A percentile compares a stretch with the other conserved stretches of the same genome.
These are phyloP conservation scores for Sanghuangporus baumii DNA, from an alignment of 1,284 basidiomycete genomes.

Conservation along the genomic window DNA sequence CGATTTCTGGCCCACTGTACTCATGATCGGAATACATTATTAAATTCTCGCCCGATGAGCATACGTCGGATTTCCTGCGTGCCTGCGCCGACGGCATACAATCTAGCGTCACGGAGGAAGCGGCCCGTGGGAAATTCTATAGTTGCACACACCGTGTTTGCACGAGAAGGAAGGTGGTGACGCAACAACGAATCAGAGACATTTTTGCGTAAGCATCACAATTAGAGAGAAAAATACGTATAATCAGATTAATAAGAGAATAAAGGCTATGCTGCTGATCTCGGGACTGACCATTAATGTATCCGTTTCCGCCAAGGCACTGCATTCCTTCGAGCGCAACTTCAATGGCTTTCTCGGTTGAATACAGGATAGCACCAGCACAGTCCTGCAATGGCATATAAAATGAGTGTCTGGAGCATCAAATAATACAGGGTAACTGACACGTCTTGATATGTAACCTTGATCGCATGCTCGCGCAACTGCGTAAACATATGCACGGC, in stretches of 20 bases:
- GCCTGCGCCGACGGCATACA: slow-evolving; percentile 89
- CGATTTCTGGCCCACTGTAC: not conserved
- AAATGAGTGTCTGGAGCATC: not conserved
- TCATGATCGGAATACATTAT: slow-evolving; percentile 51
- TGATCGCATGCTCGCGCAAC: slow-evolving; percentile 86
- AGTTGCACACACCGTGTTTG: not conserved
- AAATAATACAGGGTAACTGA: slow-evolving; percentile 32
- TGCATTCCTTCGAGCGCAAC: slow-evolving; percentile 91
- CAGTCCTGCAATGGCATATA: slow-evolving; percentile 58
- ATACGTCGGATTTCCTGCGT: slow-evolving; percentile 89
- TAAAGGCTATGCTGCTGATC: not conserved
- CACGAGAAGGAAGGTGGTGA: not conserved
- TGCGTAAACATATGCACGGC: slow-evolving; percentile 88
- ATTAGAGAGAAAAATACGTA: not conserved
- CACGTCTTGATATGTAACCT: slow-evolving; percentile 76
- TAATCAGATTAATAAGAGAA: not conserved
- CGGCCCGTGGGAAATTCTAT: slow-evolving; percentile 85
- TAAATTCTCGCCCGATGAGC: slow-evolving; percentile 88
- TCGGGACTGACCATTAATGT: slow-evolving; percentile 70
- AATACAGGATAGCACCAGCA: slow-evolving; percentile 87
- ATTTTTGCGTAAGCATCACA: too few species aligned
- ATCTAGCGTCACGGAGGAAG: slow-evolving; percentile 75
- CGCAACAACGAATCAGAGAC: not conserved
- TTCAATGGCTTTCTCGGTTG: slow-evolving; percentile 85
- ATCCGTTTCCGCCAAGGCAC: slow-evolving; percentile 88